phyloP scores from a whole-genome alignment of 768 basidiomycete species.

The Tylopilus rubrobrunneus region DNA sequence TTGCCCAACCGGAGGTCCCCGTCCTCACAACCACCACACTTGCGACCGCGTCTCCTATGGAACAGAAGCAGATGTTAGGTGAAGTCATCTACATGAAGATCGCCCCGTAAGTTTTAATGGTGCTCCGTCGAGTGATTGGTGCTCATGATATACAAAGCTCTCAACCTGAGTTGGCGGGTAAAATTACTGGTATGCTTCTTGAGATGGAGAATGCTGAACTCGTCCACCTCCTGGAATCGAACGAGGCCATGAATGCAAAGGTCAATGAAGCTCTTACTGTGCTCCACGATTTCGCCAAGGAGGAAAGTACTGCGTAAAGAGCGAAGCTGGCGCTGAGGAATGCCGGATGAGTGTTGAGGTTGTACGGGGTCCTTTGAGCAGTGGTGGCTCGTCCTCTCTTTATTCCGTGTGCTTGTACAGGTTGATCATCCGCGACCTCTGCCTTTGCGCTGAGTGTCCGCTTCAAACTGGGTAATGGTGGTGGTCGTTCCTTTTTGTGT shows the following conservation, averaged over 20 bases:
- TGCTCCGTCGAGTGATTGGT: background rate
- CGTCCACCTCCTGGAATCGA: conserved; percentile 78
- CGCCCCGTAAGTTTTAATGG: conserved; percentile 49
- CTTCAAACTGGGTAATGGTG: conserved; percentile 41
- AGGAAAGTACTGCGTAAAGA: conserved; percentile 21
- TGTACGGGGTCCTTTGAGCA: conserved; percentile 34
- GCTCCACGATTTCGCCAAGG: conserved; percentile 75
- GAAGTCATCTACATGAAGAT: conserved; percentile 96
- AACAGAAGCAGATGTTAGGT: conserved; percentile 99
- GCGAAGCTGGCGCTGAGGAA: background rate
- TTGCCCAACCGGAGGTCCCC: conserved; percentile 48
- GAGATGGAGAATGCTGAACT: conserved; percentile 99
- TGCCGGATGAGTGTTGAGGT: conserved; percentile 3
- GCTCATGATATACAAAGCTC: conserved; percentile 39
- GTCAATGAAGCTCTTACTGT: conserved; percentile 89
- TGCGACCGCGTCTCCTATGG: conserved; percentile 58
- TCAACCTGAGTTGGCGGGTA: conserved; percentile 93
- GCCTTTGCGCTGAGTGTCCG: conserved; percentile 36
- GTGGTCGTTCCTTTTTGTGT: conserved; percentile 53
- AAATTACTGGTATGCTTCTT: conserved; percentile 97
- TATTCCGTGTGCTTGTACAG: conserved; percentile 34
- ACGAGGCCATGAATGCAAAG: conserved; percentile 83
- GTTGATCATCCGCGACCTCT: conserved; percentile 37
- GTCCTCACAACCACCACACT: conserved; percentile 61
- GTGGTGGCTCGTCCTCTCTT: conserved; percentile 47